Conservation (phyloP, 768 basidiomycete species). For the Lentinula guzmanii region DNA sequence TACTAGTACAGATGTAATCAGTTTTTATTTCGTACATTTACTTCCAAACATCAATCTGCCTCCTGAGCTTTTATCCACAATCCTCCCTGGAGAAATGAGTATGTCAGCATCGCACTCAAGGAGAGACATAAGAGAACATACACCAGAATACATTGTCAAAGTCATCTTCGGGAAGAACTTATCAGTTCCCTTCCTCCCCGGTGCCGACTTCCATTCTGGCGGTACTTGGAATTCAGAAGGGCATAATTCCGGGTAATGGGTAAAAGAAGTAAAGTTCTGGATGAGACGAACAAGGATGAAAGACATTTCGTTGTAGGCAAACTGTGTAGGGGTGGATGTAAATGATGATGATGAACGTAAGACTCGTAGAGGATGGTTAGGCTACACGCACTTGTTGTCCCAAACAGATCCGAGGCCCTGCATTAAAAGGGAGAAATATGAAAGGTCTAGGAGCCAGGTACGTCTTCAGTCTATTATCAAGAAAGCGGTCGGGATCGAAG, state of each 20-base stretch:
- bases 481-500: conserved; percentile 69
- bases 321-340: conserved; percentile 6
- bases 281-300: conserved; percentile 59
- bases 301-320: conserved; percentile 36
- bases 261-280: conserved; percentile 49
- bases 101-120: background rate
- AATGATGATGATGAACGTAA: background rate
- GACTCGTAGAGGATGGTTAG: background rate
- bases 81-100: conserved; percentile 32
- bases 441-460: conserved; percentile 60
- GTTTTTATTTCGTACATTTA: background rate
- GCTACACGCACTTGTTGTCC: conserved; percentile 40
- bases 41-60: conserved; percentile 20
- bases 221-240: conserved; percentile 42
- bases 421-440: conserved; percentile 53
- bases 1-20: background rate
- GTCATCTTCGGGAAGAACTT: conserved; percentile 46
- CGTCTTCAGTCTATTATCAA: conserved; percentile 56
- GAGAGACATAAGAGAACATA: conserved; percentile 18
- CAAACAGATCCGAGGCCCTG: conserved; percentile 8
- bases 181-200: conserved; percentile 46
- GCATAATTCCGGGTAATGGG: conserved; percentile 39
- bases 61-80: conserved; percentile 48
- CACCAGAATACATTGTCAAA: conserved; percentile 48
- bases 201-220: conserved; percentile 33